These are phyloP conservation scores for Barnettozyma pratensis DNA, from an alignment of 805 yeast genomes.

Conservation along the genomic window DNA sequence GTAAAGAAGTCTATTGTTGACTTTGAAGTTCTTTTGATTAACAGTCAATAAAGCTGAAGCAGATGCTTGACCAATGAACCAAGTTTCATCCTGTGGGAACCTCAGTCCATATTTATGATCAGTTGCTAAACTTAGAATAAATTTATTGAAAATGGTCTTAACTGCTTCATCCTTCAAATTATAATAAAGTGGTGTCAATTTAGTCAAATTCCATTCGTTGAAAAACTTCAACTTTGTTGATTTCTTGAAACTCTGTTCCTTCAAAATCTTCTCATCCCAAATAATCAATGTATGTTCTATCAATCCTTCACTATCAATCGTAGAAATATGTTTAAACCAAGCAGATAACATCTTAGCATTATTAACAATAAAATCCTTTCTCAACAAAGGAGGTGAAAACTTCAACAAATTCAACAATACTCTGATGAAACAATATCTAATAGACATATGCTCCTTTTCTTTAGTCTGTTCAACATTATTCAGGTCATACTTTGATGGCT, in stretches of 20 bases:
- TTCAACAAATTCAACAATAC: constrained; percentile 56
- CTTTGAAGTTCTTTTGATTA: constrained; percentile 47
- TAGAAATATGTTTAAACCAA: constrained; percentile 60
- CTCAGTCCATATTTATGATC: constrained; percentile 44
- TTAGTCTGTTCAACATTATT: constrained; percentile 31
- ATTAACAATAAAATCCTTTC: constrained; percentile 59
- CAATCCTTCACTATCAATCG: constrained; percentile 45
- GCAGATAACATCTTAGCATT: constrained; percentile 54
- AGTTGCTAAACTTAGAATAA: constrained; percentile 45
- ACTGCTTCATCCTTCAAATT: constrained; percentile 30
- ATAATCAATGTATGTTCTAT: constrained; percentile 38
- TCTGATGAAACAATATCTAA: constrained; percentile 54
- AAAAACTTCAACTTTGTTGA: constrained; percentile 69
- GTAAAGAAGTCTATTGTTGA: constrained; percentile 65
- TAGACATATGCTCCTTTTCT: constrained; percentile 34
- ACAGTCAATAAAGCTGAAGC: constrained; percentile 31
- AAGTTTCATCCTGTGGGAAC: constrained; percentile 42
- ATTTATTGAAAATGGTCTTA: constrained; percentile 35
- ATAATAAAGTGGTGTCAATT: constrained; percentile 48
- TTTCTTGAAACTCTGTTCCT: constrained; percentile 58
- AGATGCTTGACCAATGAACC: constrained; percentile 34
- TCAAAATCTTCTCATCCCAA: constrained; percentile 45
- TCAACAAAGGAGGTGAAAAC: constrained; percentile 44
- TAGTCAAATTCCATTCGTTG: constrained; percentile 68
- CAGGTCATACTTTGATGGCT: constrained; percentile 46